These are phyloP conservation scores for Cutaneotrichosporon cyanovorans DNA, from an alignment of 1,284 basidiomycete genomes.

Conservation along the genomic window DNA sequence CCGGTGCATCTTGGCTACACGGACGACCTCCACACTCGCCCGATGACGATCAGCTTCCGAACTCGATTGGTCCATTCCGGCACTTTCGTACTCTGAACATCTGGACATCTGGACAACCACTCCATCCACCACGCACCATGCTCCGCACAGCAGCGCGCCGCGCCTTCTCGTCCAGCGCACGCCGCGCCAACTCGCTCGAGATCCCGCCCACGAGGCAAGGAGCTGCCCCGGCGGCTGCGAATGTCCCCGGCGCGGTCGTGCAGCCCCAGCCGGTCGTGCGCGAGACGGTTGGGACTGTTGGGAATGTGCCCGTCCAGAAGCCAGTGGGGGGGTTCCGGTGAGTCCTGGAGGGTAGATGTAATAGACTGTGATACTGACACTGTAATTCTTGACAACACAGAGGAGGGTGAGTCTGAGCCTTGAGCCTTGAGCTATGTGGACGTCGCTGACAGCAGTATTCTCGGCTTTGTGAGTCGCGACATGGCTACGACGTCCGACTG, in stretches of 20 bases:
- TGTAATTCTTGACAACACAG: conserved; percentile 27
- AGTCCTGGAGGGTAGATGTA: conserved; percentile 7
- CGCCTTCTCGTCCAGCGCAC: conserved; percentile 44
- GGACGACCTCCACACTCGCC: background rate
- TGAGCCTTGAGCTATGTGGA: too few species aligned
- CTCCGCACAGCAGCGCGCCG: conserved; percentile 20
- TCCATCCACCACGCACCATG: conserved; percentile 3
- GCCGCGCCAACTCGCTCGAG: conserved; percentile 48
- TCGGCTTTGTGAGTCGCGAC: conserved; percentile 61
- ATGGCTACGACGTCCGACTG: conserved; percentile 57
- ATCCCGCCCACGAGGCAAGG: background rate
- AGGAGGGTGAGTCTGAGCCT: conserved; percentile 69
- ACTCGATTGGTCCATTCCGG: conserved; percentile 2
- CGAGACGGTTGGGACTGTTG: conserved; percentile 53
- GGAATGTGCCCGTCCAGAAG: conserved; percentile 54
- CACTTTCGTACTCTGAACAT: background rate
- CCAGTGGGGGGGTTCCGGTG: conserved; percentile 69
- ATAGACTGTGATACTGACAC: background rate
- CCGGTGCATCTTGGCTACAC: too few species aligned
- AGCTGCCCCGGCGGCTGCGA: background rate
- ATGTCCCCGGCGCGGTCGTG: background rate
- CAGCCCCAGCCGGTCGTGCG: conserved; percentile 29
- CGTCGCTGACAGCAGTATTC: conserved; percentile 54
- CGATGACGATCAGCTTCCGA: background rate
- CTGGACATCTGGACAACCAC: background rate